Evolutionary conservation across 805 yeast genomes (phyloP).

Genomic region (Pichia nakasei): DNA sequence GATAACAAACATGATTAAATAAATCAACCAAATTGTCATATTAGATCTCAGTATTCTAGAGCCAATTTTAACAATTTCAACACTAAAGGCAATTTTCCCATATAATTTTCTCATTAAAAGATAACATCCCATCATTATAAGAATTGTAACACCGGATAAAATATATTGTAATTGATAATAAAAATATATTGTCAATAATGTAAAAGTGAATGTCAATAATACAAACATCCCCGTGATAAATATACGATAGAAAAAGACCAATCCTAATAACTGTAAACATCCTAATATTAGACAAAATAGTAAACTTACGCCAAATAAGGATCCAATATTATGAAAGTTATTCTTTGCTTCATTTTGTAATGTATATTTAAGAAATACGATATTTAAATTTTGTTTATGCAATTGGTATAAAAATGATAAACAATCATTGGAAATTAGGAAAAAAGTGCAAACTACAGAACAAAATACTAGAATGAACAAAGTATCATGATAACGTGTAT

Average conservation of each 20-base stretch:
- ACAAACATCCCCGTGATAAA: background rate
- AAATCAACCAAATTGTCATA: constrained; percentile 55
- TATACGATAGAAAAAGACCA: background rate
- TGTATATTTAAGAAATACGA: background rate
- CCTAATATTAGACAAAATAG: background rate
- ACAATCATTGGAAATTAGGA: constrained; percentile 56
- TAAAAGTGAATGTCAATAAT: background rate
- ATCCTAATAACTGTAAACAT: background rate
- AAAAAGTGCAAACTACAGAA: constrained; percentile 47
- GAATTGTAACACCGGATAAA: background rate
- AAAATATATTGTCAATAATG: background rate
- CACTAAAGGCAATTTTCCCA: constrained; percentile 22
- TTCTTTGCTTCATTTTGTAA: background rate
- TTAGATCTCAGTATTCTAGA: constrained; percentile 64
- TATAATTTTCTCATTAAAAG: constrained; percentile 15
- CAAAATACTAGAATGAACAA: constrained; percentile 49
- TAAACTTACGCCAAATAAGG: background rate
- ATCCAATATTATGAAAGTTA: background rate
- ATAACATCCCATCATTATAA: constrained; percentile 6
- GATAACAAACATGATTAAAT: constrained; percentile 31
- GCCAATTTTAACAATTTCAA: constrained; percentile 27
- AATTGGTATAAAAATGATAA: background rate
- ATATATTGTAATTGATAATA: background rate
- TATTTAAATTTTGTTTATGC: background rate
- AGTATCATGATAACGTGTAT: constrained; percentile 61